phyloP scores from a whole-genome alignment of 768 basidiomycete genomes.

The Hygrocybe coccinea region DNA sequence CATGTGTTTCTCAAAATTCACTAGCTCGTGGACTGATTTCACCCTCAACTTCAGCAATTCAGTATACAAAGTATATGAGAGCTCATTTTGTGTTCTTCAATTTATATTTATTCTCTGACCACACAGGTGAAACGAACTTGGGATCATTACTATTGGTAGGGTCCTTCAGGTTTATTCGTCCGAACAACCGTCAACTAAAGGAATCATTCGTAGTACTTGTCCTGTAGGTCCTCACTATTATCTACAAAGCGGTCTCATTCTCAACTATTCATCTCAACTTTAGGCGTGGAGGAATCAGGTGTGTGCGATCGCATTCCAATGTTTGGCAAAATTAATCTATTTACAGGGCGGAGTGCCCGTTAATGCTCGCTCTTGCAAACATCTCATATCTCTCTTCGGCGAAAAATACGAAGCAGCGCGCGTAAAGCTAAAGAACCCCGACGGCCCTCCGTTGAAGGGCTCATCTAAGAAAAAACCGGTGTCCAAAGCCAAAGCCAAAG shows the following conservation, averaged over 20 bases:
- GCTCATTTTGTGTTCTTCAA: slow-evolving; percentile 7
- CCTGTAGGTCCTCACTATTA: slow-evolving; percentile 22
- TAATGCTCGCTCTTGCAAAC: slow-evolving; percentile 39
- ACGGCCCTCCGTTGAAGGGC: slow-evolving; percentile 19
- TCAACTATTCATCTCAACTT: background rate
- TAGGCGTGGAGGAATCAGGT: slow-evolving; percentile 36
- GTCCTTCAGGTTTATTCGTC: background rate
- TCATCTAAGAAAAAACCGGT: slow-evolving; percentile 8
- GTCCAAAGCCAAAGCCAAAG: slow-evolving; percentile 14
- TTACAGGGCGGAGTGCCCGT: slow-evolving; percentile 29
- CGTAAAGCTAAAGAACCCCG: slow-evolving; percentile 33
- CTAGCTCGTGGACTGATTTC: background rate
- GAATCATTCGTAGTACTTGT: slow-evolving; percentile 24
- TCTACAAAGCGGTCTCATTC: too few species aligned
- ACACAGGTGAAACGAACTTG: slow-evolving; percentile 35
- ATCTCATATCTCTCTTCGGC: slow-evolving; percentile 34
- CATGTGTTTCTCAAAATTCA: slow-evolving; percentile 9
- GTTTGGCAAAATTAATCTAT: background rate
- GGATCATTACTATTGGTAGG: slow-evolving; percentile 39
- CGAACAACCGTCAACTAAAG: background rate
- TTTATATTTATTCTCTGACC: slow-evolving; percentile 2
- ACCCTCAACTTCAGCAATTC: slow-evolving; percentile 34
- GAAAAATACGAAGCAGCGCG: slow-evolving; percentile 37
- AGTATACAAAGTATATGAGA: slow-evolving; percentile 34
- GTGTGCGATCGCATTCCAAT: background rate